Evolutionary conservation across 2,329 filamentous ascomycete species (phyloP).

Genomic region (Colletotrichum limetticola): DNA sequence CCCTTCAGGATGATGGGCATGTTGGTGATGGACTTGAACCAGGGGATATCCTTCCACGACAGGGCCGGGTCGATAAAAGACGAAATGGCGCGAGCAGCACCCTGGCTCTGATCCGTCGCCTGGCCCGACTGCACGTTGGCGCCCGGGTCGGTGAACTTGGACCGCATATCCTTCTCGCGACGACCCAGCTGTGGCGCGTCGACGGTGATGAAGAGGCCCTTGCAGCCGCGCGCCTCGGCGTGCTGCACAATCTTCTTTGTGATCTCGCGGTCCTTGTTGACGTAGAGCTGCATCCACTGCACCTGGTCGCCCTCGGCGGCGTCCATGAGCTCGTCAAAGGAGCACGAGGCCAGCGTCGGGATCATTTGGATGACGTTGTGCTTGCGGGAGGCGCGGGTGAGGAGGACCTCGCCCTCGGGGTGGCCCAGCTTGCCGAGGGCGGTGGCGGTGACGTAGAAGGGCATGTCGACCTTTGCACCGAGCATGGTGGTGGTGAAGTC

Average conservation of each 20-base stretch:
- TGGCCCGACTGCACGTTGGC: slow-evolving; percentile 83
- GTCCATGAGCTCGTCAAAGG: slow-evolving; percentile 96
- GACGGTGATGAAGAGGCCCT: slow-evolving; percentile 97
- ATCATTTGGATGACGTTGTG: slow-evolving; percentile 99
- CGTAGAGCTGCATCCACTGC: slow-evolving; percentile 97
- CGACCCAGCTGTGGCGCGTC: slow-evolving; percentile 96
- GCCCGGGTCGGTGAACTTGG: slow-evolving; percentile 87
- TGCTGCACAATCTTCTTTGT: slow-evolving; percentile 91
- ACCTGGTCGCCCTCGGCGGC: slow-evolving; percentile 82
- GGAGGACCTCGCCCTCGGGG: slow-evolving; percentile 90
- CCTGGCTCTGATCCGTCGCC: slow-evolving; percentile 86
- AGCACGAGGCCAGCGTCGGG: slow-evolving; percentile 94
- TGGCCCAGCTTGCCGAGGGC: slow-evolving; percentile 95
- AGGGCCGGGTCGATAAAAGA: slow-evolving; percentile 97
- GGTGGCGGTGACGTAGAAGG: slow-evolving; percentile 97
- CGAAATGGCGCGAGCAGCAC: slow-evolving; percentile 93
- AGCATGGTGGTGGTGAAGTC: slow-evolving; percentile 95
- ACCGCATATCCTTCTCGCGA: slow-evolving; percentile 97
- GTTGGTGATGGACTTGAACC: slow-evolving; percentile 89
- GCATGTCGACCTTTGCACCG: slow-evolving; percentile 82
- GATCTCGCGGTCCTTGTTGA: slow-evolving; percentile 94
- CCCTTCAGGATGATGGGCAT: slow-evolving; percentile 98
- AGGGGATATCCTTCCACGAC: slow-evolving; percentile 92
- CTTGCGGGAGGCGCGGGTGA: slow-evolving; percentile 84
- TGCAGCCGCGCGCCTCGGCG: slow-evolving; percentile 91